Evolutionary conservation across 257 asterid species (phyloP), one percentile per base, ranked within the genome.

Genomic region (Gentiana straminea): DNA sequence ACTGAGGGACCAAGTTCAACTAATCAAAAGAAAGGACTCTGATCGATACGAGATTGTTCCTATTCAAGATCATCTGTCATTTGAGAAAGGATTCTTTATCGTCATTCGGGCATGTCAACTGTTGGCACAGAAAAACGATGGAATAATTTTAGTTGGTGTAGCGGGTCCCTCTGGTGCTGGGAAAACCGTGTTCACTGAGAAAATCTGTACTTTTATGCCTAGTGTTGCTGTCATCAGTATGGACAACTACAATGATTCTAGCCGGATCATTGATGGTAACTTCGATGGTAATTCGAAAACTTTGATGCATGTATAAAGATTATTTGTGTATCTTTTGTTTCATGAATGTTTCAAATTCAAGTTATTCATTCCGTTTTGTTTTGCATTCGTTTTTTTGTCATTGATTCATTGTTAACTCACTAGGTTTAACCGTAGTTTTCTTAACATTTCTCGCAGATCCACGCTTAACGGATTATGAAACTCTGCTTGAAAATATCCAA

Each of bases 161-260:
- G 96, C 98, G 6, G 96, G 98, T 35, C 98, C 98, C 39, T 91
- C 96, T 61, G 98, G 98, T 33, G 98, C 98, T 49, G 96, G 96
- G 54, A 91, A 91, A 78, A 82, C 98, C 0, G 80, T 91, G 50
- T 84, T 91, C 51, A 84, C 98, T 0, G 98, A 91, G 70, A 91
- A 91, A 82, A 77, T 91, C 62, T 73, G 77, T 57, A 81, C 72
- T 70, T 85, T 91, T 73, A 77, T 91, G 92, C 96, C 96, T 48
- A 84, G 87, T 72, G 75, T 84, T 72, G 92, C 83, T 70, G 67
- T 91, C 57, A 87, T 91, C 37, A 84, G 78, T 75, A 91, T 91
- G 96, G 96, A 91, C 72, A 81, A 87, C 74, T 91, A 91, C 76
- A 91, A 91, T 54, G 96, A 91, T 63, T 76, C 92, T 37, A 68